A percentile compares a stretch with the other conserved stretches of the same genome.
phyloP scores from a whole-genome alignment of 2,329 filamentous ascomycete species.

The Paecilomyces fulvus region DNA sequence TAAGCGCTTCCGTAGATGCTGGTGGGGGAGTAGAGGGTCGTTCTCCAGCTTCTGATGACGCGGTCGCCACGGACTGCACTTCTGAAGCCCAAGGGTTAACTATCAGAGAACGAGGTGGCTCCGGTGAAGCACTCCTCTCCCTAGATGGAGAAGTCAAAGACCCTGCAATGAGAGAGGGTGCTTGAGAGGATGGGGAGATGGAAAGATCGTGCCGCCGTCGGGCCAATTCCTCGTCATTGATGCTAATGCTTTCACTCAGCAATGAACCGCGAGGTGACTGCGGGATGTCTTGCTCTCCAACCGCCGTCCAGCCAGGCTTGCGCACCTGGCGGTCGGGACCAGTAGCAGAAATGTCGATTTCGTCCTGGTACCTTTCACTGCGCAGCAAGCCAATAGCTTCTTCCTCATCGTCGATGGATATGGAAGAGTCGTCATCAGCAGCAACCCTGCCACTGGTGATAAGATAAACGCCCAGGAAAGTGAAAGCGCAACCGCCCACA shows the following conservation, averaged over 20 bases:
- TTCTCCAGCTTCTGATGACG: conserved; percentile 16
- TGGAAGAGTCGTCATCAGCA: conserved; percentile 52
- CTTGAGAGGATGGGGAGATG: conserved; percentile 22
- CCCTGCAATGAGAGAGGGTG: conserved; percentile 22
- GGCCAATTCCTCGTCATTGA: conserved; percentile 22
- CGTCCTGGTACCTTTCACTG: conserved; percentile 30
- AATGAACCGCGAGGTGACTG: conserved; percentile 27
- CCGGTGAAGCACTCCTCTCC: conserved; percentile 16
- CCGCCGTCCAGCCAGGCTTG: conserved; percentile 9
- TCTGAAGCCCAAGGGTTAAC: conserved; percentile 30
- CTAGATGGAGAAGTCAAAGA: conserved; percentile 21
- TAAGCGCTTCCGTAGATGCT: conserved; percentile 8
- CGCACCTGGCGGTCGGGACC: conserved; percentile 10
- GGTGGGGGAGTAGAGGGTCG: conserved; percentile 21
- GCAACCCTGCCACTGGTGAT: conserved; percentile 75
- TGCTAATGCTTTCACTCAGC: conserved; percentile 22
- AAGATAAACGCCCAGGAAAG: conserved; percentile 93
- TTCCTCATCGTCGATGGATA: conserved; percentile 58
- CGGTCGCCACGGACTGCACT: conserved; percentile 8
- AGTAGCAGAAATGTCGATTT: conserved; percentile 22
- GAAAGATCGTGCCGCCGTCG: conserved; percentile 27
- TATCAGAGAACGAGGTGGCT: conserved; percentile 26
- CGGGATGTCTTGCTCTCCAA: conserved; percentile 9
- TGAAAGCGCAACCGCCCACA: conserved; percentile 79
- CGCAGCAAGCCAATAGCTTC: conserved; percentile 36